Base-by-base conservation (phyloP, 495 filamentous ascomycete genomes). In the Astrothelium macrocarpum region DNA sequence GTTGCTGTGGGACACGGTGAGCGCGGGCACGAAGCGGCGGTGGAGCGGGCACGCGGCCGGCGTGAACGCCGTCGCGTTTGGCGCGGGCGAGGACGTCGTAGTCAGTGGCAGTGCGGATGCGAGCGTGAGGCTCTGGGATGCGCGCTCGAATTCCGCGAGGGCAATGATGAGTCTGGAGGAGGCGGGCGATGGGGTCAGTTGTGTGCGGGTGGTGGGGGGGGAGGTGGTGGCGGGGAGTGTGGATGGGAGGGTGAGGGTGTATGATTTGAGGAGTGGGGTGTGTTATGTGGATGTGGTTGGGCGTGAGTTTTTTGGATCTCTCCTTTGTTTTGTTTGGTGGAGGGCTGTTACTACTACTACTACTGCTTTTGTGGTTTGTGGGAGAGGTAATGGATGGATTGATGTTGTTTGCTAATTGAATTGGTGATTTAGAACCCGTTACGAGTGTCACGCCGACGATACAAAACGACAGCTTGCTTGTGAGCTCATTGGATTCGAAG, bases 1-100 rank as follows among this genome's bases (percentile, higher is more conserved):
- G 3, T 95, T 96, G 71, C 81, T 95, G 20, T 98, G 94, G 94
- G 94, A 98, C 76, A 94, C 97, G 0, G 76, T 84, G 4, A 87
- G 87, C 4, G 90, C 87, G 10, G 76, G 77, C 67, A 96, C 93
- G 0, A 71, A 87, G 18, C 80, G 86, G 32, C 80, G 93, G 32
- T 95, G 91, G 78, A 79, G 78, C 32, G 78, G 79, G 31, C 69
- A 75, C 61, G 76, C 79, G 56, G 90, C 87, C 3, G 77, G 90
- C 29, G 78, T 98, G 36, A 95, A 97, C 73, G 75, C 80, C 16
- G 89, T 92, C 2, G 76, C 79, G 32, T 96, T 95, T 68, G 90
- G 82, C n/a, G n/a, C n/a, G 0, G 91, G 90, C 14, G 80, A 81
- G 20, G 61, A 16, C n/a, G 80, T 96, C 1, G 77, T 96, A 56